These are phyloP conservation scores for Aureobasidium sp. DNA, from an alignment of 2,329 filamentous ascomycete species.

Conservation along the genomic window DNA sequence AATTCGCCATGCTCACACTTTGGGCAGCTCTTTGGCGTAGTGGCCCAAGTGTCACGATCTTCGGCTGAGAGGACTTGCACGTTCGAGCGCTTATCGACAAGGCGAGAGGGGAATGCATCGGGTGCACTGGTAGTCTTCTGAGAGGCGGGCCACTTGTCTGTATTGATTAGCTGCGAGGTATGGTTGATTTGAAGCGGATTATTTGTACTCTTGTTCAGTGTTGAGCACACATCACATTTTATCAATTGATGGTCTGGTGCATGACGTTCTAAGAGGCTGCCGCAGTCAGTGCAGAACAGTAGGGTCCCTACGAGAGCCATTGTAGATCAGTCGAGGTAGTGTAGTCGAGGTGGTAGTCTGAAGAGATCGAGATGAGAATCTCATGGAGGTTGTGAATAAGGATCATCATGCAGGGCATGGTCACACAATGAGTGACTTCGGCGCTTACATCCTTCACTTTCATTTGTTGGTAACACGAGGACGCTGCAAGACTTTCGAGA, in stretches of 20 bases:
- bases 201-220: constrained; percentile 67
- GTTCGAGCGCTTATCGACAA: constrained; percentile 79
- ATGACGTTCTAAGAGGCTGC: constrained; percentile 77
- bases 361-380: not conserved
- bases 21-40: constrained; percentile 63
- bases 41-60: constrained; percentile 63
- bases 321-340: not conserved
- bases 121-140: constrained; percentile 76
- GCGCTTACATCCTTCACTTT: not conserved
- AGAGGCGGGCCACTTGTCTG: constrained; percentile 49
- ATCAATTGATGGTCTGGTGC: constrained; percentile 70
- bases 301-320: constrained; percentile 90
- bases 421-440: not conserved
- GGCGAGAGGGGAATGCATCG: constrained; percentile 80
- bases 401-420: not conserved
- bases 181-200: not conserved
- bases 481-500: too few relatives aligned
- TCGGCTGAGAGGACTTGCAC: constrained; percentile 74
- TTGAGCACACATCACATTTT: constrained; percentile 77
- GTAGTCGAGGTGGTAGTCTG: too few relatives aligned
- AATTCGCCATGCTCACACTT: constrained; percentile 79
- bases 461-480: not conserved
- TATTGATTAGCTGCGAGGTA: not conserved
- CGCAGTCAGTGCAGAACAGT: constrained; percentile 88
- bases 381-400: not conserved